Evolutionary conservation across 2,329 filamentous ascomycete genomes (phyloP).

Genomic region (Sclerotinia subarctica): DNA sequence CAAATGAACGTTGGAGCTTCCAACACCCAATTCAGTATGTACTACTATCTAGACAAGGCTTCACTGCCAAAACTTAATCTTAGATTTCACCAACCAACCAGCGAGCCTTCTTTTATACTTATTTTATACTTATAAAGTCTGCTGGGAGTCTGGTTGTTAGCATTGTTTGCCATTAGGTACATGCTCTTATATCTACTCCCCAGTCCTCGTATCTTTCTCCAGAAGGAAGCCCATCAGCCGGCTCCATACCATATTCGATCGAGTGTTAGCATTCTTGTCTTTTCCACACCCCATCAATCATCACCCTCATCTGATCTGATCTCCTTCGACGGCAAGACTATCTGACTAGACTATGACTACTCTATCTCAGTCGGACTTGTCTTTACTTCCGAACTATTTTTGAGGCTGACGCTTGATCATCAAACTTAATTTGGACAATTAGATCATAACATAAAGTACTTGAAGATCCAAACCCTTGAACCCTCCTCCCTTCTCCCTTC

Average conservation of each 20-base stretch:
- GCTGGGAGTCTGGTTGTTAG: not conserved
- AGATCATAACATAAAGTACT: slow-evolving; percentile 11
- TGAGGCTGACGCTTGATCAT: slow-evolving; percentile 4
- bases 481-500: slow-evolving; percentile 6
- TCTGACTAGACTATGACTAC: not conserved
- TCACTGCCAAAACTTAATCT: not conserved
- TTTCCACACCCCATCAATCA: not conserved
- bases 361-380: not conserved
- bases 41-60: not conserved
- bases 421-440: slow-evolving; percentile 8
- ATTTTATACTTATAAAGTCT: not conserved
- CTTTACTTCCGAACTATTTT: not conserved
- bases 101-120: slow-evolving; percentile 6
- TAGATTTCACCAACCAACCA: slow-evolving; percentile 4
- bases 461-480: slow-evolving; percentile 3
- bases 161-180: not conserved
- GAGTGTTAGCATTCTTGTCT: slow-evolving; percentile 4
- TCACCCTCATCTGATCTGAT: slow-evolving; percentile 5
- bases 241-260: not conserved
- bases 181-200: not conserved
- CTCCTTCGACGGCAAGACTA: not conserved
- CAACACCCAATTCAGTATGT: not conserved
- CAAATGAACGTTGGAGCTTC: not conserved
- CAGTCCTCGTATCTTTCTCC: not conserved
- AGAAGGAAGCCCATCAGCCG: not conserved